Evolutionary conservation across 2,329 filamentous ascomycete species (phyloP).

Genomic region (Dactylonectria estremocensis): DNA sequence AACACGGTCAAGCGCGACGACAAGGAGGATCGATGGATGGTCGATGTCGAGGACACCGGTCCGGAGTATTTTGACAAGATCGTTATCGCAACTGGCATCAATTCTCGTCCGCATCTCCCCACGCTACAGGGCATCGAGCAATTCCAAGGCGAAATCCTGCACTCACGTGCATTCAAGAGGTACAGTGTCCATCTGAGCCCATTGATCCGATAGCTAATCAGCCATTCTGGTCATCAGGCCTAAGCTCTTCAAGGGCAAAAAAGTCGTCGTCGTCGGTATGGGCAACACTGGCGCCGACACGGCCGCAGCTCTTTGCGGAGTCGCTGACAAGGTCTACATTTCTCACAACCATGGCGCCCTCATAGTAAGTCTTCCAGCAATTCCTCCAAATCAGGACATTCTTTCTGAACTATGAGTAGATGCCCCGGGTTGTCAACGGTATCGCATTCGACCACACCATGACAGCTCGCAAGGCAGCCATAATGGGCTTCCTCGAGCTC

Average conservation of each 20-base stretch:
- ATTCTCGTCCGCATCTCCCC: conserved; percentile 54
- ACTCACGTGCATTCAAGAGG: conserved; percentile 56
- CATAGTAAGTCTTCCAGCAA: conserved; percentile 49
- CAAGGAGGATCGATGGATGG: conserved; percentile 43
- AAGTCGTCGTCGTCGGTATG: conserved; percentile 61
- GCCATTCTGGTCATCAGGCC: conserved; percentile 26
- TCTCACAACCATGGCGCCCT: conserved; percentile 58
- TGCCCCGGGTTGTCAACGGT: conserved; percentile 53
- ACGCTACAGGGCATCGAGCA: conserved; percentile 52
- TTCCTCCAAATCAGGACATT: not conserved
- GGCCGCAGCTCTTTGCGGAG: conserved; percentile 50
- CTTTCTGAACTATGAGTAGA: conserved; percentile 26
- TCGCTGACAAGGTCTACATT: conserved; percentile 58
- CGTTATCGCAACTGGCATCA: conserved; percentile 54
- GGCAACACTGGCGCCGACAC: conserved; percentile 55
- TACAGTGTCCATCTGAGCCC: conserved; percentile 23
- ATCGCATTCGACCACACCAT: conserved; percentile 53
- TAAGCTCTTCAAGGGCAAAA: conserved; percentile 56
- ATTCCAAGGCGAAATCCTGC: conserved; percentile 58
- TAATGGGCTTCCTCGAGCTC: conserved; percentile 49
- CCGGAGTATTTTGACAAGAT: conserved; percentile 55
- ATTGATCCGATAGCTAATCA: not conserved
- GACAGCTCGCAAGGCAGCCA: conserved; percentile 52
- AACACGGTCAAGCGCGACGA: conserved; percentile 39
- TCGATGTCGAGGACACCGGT: conserved; percentile 45